Evolutionary conservation across 192 early-diverging fungal genomes (phyloP).

Genomic region (Backusella luteola): DNA sequence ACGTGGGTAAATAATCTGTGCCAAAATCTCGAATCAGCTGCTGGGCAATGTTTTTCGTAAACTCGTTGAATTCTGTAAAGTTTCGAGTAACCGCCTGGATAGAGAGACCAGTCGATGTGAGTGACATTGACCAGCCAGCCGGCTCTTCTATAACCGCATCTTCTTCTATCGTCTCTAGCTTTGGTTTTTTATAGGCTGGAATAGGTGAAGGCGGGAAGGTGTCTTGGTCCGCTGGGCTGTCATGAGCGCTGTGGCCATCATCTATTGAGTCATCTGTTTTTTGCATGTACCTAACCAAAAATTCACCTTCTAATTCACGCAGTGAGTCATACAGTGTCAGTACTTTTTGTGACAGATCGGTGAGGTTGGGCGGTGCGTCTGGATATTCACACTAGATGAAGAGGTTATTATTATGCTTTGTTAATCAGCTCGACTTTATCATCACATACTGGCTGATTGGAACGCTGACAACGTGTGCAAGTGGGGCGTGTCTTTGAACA

Average conservation of each 20-base stretch:
- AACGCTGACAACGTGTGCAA: conserved; percentile 32
- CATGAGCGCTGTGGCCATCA: not conserved
- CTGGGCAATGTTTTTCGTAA: conserved; percentile 11
- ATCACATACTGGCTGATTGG: conserved; percentile 29
- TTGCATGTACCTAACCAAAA: conserved; percentile 30
- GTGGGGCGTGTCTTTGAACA: conserved; percentile 38
- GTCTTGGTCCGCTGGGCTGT: not conserved
- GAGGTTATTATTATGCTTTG: conserved; percentile 1
- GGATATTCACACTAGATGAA: conserved; percentile 36
- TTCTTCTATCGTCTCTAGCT: not conserved
- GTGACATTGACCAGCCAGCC: conserved; percentile 27
- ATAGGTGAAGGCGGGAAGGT: not conserved
- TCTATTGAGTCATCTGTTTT: conserved; percentile 8
- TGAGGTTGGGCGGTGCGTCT: conserved; percentile 36
- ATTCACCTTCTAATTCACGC: conserved; percentile 32
- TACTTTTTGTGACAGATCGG: conserved; percentile 35
- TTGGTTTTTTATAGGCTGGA: not conserved
- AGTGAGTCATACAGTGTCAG: conserved; percentile 30
- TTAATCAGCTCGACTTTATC: not conserved
- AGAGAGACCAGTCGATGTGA: conserved; percentile 13
- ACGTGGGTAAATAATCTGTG: not conserved
- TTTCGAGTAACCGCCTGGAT: conserved; percentile 24
- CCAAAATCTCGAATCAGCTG: conserved; percentile 26
- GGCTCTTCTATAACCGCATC: not conserved
- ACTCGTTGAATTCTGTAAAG: conserved; percentile 15